These are phyloP conservation scores for Fusarium sp. DNA, from an alignment of 2,329 filamentous ascomycete genomes.

Conservation along the genomic window DNA sequence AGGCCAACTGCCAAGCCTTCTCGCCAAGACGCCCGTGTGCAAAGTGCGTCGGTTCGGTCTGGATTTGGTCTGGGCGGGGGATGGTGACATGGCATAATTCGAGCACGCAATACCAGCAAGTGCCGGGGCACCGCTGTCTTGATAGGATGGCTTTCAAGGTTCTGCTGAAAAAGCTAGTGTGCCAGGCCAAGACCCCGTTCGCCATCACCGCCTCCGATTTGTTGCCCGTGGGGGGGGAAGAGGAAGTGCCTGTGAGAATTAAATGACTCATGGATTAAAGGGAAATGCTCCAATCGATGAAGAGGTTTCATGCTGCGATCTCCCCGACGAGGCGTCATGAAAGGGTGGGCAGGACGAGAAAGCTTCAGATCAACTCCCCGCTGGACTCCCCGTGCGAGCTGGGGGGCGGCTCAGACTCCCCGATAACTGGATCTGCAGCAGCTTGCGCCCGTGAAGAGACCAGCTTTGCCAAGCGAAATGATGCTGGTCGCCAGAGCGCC, in stretches of 20 bases:
- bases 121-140: slow-evolving; percentile 17
- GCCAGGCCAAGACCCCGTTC: slow-evolving; percentile 26
- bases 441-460: not conserved
- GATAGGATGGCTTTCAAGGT: slow-evolving; percentile 17
- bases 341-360: slow-evolving; percentile 3
- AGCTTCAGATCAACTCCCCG: slow-evolving; percentile 38
- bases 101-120: slow-evolving; percentile 42
- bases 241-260: not conserved
- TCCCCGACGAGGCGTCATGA: slow-evolving; percentile 31
- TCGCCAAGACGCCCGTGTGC: slow-evolving; percentile 7
- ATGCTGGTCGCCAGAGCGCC: not conserved
- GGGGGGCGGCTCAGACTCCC: not conserved
- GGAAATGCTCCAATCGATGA: slow-evolving; percentile 17
- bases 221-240: slow-evolving; percentile 24
- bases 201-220: slow-evolving; percentile 34
- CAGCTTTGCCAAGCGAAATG: slow-evolving; percentile 21
- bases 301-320: not conserved
- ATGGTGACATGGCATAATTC: slow-evolving; percentile 35
- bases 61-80: slow-evolving; percentile 17
- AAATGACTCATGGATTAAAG: slow-evolving; percentile 39
- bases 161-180: slow-evolving; percentile 11
- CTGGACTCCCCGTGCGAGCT: not conserved
- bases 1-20: slow-evolving; percentile 5
- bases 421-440: not conserved
- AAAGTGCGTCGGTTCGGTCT: slow-evolving; percentile 7